Evolutionary conservation across 345 rosid species (phyloP).

Genomic region (Euphorbia peplus): DNA sequence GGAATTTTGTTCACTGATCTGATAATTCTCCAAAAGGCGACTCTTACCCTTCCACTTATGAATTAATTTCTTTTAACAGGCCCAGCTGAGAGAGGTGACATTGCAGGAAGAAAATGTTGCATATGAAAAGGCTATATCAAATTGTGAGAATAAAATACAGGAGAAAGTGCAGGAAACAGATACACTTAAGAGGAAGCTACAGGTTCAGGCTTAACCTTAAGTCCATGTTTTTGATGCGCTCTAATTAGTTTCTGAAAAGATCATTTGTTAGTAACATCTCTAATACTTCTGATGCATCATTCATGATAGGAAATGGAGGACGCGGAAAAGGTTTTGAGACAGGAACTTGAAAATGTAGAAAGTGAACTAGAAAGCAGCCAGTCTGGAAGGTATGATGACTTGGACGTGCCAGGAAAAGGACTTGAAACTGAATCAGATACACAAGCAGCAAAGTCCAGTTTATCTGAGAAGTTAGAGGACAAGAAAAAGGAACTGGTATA

Average conservation of each 20-base stretch:
- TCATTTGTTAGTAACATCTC: neutral
- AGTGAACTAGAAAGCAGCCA: constrained; percentile 31
- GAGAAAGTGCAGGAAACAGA: constrained; percentile 72
- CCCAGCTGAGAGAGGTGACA: constrained; percentile 76
- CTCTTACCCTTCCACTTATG: constrained; percentile 6
- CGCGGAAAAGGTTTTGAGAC: constrained; percentile 41
- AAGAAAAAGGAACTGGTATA: constrained; percentile 72
- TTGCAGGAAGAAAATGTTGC: constrained; percentile 68
- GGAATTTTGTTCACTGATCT: neutral
- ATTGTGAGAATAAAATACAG: constrained; percentile 59
- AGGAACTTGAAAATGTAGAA: constrained; percentile 50
- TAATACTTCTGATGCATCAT: neutral
- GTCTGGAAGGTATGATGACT: constrained; percentile 32
- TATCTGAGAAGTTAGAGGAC: constrained; percentile 60
- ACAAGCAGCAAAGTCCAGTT: constrained; percentile 42
- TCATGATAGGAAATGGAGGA: constrained; percentile 66
- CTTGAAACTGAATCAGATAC: constrained; percentile 37
- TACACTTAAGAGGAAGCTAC: constrained; percentile 46
- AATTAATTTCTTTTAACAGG: constrained; percentile 35
- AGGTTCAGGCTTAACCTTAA: constrained; percentile 44
- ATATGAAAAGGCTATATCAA: constrained; percentile 74
- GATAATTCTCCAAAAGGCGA: neutral
- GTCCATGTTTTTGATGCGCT: neutral
- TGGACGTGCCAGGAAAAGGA: constrained; percentile 25
- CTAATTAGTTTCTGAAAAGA: neutral